Evolutionary conservation across 1,139 yeast species (phyloP).

Genomic region (Chernovozyma aurita): DNA sequence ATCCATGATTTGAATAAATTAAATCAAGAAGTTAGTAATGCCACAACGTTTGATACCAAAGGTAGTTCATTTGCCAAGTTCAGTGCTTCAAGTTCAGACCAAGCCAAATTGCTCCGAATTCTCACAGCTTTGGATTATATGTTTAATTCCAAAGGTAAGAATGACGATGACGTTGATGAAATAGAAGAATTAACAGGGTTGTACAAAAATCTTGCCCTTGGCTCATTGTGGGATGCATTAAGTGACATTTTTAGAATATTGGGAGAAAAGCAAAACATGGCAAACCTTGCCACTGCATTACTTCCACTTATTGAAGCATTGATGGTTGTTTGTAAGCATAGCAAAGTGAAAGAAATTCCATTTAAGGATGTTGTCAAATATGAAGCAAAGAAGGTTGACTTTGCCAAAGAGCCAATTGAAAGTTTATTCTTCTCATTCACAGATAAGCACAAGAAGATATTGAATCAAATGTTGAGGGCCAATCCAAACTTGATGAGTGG

Average conservation of each 20-base stretch:
- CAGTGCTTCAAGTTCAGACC: slow-evolving; percentile 80
- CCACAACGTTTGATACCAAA: slow-evolving; percentile 43
- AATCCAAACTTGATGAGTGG: slow-evolving; percentile 96
- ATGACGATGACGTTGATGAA: slow-evolving; percentile 21
- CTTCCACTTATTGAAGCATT: slow-evolving; percentile 86
- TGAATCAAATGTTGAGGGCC: slow-evolving; percentile 88
- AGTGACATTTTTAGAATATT: slow-evolving; percentile 69
- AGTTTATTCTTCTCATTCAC: slow-evolving; percentile 82
- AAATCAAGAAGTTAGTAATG: slow-evolving; percentile 39
- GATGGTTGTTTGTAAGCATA: slow-evolving; percentile 93
- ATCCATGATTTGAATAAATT: slow-evolving; percentile 54
- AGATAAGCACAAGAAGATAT: slow-evolving; percentile 80
- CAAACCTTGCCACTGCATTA: slow-evolving; percentile 74
- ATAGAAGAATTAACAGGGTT: slow-evolving; percentile 51
- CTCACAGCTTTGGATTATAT: slow-evolving; percentile 87
- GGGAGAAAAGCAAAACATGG: slow-evolving; percentile 43
- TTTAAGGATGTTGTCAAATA: slow-evolving; percentile 52
- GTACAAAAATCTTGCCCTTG: slow-evolving; percentile 66
- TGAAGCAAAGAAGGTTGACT: slow-evolving; percentile 59
- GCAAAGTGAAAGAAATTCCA: slow-evolving; percentile 63
- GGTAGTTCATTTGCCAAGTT: slow-evolving; percentile 59
- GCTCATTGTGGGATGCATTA: slow-evolving; percentile 81
- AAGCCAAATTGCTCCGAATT: slow-evolving; percentile 78
- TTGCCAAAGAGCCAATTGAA: slow-evolving; percentile 73
- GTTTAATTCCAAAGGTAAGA: slow-evolving; percentile 44